Evolutionary conservation across 129 eudicot genomes (phyloP).

Genomic region (Artemisia argyi): DNA sequence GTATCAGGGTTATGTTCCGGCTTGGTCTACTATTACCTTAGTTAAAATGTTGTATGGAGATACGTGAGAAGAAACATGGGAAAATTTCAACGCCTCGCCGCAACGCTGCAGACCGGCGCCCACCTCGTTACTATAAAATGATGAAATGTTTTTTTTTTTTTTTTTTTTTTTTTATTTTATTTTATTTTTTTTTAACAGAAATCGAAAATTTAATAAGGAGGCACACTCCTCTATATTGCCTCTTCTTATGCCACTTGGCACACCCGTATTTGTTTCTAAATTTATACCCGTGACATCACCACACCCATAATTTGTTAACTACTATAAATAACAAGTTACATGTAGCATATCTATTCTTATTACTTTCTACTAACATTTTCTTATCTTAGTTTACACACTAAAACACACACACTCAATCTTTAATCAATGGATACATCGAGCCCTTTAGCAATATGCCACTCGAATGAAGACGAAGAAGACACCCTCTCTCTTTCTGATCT

Average conservation of each 20-base stretch:
- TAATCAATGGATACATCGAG: neutral
- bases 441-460: neutral
- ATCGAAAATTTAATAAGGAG: neutral
- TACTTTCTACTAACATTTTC: neutral
- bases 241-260: constrained; percentile 22
- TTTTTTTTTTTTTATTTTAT: no score
- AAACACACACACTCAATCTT: neutral
- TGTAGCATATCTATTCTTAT: no score
- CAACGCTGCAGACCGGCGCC: no score
- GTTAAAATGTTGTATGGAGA: no score
- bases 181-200: no score
- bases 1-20: no score
- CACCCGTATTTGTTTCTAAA: neutral
- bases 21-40: no score
- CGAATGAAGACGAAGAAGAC: constrained; percentile 16
- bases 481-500: constrained; percentile 34
- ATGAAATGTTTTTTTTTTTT: no score
- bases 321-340: no score
- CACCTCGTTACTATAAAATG: no score
- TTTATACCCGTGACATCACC: neutral
- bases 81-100: no score
- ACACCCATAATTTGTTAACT: neutral
- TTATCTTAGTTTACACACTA: neutral
- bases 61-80: no score
- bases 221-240: neutral